Evolutionary conservation across 805 yeast genomes (phyloP).

Genomic region (Lipomyces mesembrius): DNA sequence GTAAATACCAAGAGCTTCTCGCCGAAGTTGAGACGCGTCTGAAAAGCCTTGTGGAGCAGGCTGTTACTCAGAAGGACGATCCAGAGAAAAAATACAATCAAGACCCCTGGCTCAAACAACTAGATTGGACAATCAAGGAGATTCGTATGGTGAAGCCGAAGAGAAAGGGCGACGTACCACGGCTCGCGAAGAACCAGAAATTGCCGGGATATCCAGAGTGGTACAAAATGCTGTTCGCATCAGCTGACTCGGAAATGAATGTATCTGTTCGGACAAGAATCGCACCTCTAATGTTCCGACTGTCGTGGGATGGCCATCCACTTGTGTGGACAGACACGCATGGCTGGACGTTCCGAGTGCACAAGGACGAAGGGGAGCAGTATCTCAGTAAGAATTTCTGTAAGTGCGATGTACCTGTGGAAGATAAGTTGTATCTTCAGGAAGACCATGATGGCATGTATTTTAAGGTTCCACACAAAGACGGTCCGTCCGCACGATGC

Average conservation of each 20-base stretch:
- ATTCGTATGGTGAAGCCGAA: constrained; percentile 66
- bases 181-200: constrained; percentile 64
- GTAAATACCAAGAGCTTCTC: constrained; percentile 62
- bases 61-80: constrained; percentile 53
- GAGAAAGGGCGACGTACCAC: constrained; percentile 51
- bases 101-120: constrained; percentile 90
- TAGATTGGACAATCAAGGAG: constrained; percentile 78
- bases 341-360: constrained; percentile 90
- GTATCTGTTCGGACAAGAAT: constrained; percentile 74
- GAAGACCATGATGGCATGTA: constrained; percentile 45
- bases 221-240: constrained; percentile 67
- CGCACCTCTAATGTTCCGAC: constrained; percentile 73
- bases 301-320: constrained; percentile 86
- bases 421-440: constrained; percentile 37
- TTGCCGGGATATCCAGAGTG: constrained; percentile 92
- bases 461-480: constrained; percentile 87
- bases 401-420: constrained; percentile 36
- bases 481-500: constrained; percentile 75
- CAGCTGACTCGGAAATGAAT: constrained; percentile 52
- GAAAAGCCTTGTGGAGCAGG: constrained; percentile 61
- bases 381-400: constrained; percentile 49
- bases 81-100: constrained; percentile 46
- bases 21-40: constrained; percentile 62
- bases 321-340: constrained; percentile 73
- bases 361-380: constrained; percentile 41